phyloP scores from a whole-genome alignment of 495 filamentous ascomycete genomes.

The Diplogelasinospora grovesii region DNA sequence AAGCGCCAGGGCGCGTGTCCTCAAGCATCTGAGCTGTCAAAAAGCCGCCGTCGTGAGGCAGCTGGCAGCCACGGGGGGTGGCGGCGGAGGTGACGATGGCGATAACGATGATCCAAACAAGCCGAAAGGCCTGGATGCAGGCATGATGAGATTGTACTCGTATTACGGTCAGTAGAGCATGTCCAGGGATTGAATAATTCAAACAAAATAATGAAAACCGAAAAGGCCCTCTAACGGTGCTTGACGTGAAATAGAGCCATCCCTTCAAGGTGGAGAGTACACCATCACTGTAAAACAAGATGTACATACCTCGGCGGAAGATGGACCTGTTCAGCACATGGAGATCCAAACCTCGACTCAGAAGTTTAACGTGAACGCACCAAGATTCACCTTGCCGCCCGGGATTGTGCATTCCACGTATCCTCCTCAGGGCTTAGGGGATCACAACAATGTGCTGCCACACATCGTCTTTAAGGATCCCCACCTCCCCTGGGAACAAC shows the following conservation, averaged over 20 bases:
- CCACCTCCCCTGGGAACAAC: constrained; percentile 45
- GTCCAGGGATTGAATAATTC: no score
- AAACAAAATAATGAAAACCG: no score
- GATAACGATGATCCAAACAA: no score
- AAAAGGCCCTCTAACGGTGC: no score
- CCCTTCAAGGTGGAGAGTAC: constrained; percentile 21
- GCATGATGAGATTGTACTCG: constrained; percentile 23
- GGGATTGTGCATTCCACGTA: constrained; percentile 32
- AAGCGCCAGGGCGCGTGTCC: no score
- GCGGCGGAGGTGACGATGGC: no score
- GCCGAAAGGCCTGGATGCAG: no score
- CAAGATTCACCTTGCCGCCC: constrained; percentile 24
- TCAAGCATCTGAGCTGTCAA: no score
- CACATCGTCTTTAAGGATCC: constrained; percentile 47
- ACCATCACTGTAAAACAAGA: constrained; percentile 15
- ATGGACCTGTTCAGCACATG: not conserved
- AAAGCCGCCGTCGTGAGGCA: no score
- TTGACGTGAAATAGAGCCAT: no score
- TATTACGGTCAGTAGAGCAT: no score
- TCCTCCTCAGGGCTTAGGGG: constrained; percentile 35
- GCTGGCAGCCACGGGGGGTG: no score
- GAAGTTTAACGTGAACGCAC: constrained; percentile 30
- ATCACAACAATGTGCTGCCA: constrained; percentile 29
- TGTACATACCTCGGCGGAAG: not conserved
- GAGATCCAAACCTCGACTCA: not conserved